A percentile compares a stretch with the other conserved stretches of the same genome.
Conservation (phyloP, 768 basidiomycete genomes). For the Tylopilus rubrobrunneus region DNA sequence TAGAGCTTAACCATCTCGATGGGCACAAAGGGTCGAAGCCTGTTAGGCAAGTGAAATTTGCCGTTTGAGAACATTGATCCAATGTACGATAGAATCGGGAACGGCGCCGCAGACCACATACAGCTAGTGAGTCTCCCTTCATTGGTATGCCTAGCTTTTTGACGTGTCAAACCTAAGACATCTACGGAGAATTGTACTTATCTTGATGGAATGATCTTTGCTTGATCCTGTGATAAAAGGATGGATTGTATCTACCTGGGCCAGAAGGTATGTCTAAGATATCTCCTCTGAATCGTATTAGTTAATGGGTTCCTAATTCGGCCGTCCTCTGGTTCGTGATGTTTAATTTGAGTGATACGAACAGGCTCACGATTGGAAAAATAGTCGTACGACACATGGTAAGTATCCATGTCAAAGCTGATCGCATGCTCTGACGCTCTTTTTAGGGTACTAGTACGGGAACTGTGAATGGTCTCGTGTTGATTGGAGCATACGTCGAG, state of each 20-base stretch:
- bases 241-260: too few species aligned
- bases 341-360: neutral
- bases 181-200: slow-evolving; percentile 85
- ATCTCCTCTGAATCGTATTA: too few species aligned
- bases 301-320: too few species aligned
- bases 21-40: slow-evolving; percentile 45
- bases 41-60: slow-evolving; percentile 45
- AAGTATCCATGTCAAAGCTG: slow-evolving; percentile 8
- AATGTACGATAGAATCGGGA: slow-evolving; percentile 61
- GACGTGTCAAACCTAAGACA: slow-evolving; percentile 61
- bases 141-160: neutral
- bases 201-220: slow-evolving; percentile 2
- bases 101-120: slow-evolving; percentile 92
- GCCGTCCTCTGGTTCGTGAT: too few species aligned
- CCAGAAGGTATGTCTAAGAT: too few species aligned
- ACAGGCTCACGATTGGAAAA: slow-evolving; percentile 1
- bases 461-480: too few species aligned
- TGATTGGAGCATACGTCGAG: too few species aligned
- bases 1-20: slow-evolving; percentile 17
- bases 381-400: slow-evolving; percentile 61
- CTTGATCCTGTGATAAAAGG: too few species aligned
- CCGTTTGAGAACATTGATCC: slow-evolving; percentile 1
- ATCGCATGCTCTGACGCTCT: slow-evolving; percentile 3
- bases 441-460: too few species aligned
- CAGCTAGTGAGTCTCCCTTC: slow-evolving; percentile 57